Evolutionary conservation across 495 filamentous ascomycete species (phyloP), one percentile per base, ranked within the genome.

Genomic region (Aspergillus cristatus): DNA sequence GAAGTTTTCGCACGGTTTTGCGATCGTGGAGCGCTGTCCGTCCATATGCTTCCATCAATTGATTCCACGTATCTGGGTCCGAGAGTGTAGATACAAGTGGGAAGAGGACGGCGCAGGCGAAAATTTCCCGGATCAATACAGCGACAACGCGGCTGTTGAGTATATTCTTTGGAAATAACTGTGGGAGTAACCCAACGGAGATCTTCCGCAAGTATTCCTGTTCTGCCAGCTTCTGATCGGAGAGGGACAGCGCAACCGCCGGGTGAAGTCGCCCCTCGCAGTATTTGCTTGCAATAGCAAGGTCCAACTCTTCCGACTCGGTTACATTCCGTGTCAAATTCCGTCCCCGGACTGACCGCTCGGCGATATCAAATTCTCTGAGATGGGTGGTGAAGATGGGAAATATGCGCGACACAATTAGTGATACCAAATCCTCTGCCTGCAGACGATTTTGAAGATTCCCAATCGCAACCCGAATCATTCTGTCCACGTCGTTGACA

Each of bases 51-150:
- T 94, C 88, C 71, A 97, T 84, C 45, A 93, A 50, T 50, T 94
- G 87, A 54, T 97, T 97, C 91, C 91, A 96, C 2, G 82, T 89
- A 67, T 99, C 93, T 7, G 93, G 89, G 43, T 97, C 91, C 13
- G 85, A 67, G 6, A 67, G 43, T 6, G 51, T 32, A 16, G 57
- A 57, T 25, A 64, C 46, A 12, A 64, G 37, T 7, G 66, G 64
- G 28, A 60, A 47, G n/a, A 68, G 48, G 10, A 68, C 52, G 4
- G 63, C 62, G 20, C 66, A 70, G n/a, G 66, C 70, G 5, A 94
- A 75, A 41, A 97, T 78, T 62, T 99, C 93, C 45, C 81, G 78
- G 20, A 94, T 70, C 26, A 99, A 59, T 10, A 84, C 82, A 14
- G 71, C 72, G 8, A 94, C 88, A 34, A 83, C 76, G 24, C 83